Percentiles rank a stretch among this genome's conserved stretches.
phyloP scores from a whole-genome alignment of 148 eudicot species.

The Pouteria glomerata region DNA sequence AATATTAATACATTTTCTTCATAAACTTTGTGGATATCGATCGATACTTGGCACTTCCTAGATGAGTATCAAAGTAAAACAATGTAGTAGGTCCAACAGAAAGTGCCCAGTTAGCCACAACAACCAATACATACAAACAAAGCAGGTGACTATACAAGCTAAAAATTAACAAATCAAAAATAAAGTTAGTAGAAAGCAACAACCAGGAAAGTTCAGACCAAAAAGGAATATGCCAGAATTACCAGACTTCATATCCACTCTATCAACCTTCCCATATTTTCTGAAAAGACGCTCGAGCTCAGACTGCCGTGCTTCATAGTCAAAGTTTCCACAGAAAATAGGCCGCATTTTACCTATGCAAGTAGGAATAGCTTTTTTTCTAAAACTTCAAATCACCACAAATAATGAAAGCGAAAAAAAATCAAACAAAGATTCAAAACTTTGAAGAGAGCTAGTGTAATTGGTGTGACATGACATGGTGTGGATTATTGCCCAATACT shows the following conservation, averaged over 20 bases:
- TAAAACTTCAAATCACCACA: background rate
- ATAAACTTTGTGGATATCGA: too few relatives aligned
- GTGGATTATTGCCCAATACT: background rate
- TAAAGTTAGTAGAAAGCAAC: background rate
- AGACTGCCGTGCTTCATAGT: slow-evolving; percentile 49
- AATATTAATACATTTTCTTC: too few relatives aligned
- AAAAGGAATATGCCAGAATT: slow-evolving; percentile 8
- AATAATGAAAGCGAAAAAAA: background rate
- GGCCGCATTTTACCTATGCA: slow-evolving; percentile 40
- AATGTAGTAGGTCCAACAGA: too few relatives aligned
- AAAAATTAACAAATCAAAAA: background rate
- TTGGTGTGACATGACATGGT: background rate
- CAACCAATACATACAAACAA: too few relatives aligned
- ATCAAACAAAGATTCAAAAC: background rate
- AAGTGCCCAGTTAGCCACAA: too few relatives aligned
- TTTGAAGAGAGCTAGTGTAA: background rate
- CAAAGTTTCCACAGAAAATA: slow-evolving; percentile 60
- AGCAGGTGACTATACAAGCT: background rate
- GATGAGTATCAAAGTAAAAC: too few relatives aligned
- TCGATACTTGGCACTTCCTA: too few relatives aligned
- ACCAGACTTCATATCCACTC: slow-evolving; percentile 69
- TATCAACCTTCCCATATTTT: slow-evolving; percentile 58
- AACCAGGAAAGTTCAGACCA: background rate
- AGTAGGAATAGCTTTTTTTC: background rate
- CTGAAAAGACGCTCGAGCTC: slow-evolving; percentile 59